These are phyloP conservation scores for Chamaecrista fasciculata DNA, from an alignment of 306 rosid genomes.

Conservation along the genomic window DNA sequence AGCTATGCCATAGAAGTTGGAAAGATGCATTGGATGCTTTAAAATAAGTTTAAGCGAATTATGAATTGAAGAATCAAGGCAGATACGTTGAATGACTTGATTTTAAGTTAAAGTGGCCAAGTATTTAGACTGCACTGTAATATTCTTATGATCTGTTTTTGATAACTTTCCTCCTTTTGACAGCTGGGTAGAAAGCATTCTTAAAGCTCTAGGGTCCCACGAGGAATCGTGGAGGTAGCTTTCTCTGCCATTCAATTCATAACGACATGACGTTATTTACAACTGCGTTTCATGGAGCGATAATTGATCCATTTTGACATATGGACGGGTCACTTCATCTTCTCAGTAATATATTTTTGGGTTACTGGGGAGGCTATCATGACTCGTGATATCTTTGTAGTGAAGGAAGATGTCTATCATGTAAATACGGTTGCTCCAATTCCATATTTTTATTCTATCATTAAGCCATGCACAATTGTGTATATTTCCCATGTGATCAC, in stretches of 20 bases:
- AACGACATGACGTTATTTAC: conserved; percentile 22
- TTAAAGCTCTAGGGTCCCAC: conserved; percentile 64
- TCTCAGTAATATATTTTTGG: conserved; percentile 24
- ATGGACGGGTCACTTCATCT: conserved; percentile 12
- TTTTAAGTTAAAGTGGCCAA: not conserved
- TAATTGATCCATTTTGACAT: conserved; percentile 11
- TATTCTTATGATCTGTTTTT: conserved; percentile 7
- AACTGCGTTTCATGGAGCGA: conserved; percentile 14
- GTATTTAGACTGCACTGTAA: conserved; percentile 10
- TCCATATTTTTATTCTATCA: not conserved
- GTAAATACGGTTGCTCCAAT: conserved; percentile 30
- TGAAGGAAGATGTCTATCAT: conserved; percentile 15
- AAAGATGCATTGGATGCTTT: not conserved
- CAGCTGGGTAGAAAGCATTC: conserved; percentile 94
- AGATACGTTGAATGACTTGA: not conserved
- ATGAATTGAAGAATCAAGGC: not conserved
- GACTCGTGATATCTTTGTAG: conserved; percentile 1
- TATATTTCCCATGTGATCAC: not conserved
- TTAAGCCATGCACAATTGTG: conserved; percentile 1
- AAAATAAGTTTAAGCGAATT: not conserved
- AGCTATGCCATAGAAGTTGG: not conserved
- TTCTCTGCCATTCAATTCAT: conserved; percentile 11
- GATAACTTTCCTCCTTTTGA: conserved; percentile 10
- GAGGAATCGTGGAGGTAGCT: conserved; percentile 43
- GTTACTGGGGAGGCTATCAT: conserved; percentile 32